A percentile compares a stretch with the other conserved stretches of the same genome.
phyloP scores from a whole-genome alignment of 108 stramenopile genomes.

The Asterionellopsis glacialis region DNA sequence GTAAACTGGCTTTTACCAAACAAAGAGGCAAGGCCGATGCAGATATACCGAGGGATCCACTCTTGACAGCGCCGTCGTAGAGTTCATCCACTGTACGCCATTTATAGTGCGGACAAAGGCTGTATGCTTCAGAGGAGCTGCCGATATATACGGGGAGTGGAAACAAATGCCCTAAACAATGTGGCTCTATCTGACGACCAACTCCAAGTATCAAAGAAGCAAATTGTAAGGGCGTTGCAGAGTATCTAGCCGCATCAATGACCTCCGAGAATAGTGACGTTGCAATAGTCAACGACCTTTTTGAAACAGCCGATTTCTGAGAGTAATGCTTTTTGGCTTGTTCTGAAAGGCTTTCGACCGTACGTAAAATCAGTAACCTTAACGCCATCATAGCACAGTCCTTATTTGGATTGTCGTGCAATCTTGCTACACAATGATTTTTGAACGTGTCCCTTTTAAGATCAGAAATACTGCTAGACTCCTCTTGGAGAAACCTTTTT shows the following conservation, averaged over 20 bases:
- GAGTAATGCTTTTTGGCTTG: background rate
- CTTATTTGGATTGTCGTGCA: background rate
- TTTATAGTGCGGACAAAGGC: background rate
- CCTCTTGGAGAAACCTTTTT: no score
- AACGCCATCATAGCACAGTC: background rate
- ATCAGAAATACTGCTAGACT: background rate
- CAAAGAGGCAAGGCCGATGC: constrained; percentile 39
- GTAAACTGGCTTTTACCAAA: constrained; percentile 22
- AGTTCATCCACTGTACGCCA: constrained; percentile 26
- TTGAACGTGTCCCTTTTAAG: background rate
- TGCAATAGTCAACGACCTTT: background rate
- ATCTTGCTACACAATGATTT: background rate
- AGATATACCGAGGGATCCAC: constrained; percentile 33
- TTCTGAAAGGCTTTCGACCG: background rate
- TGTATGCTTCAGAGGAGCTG: background rate
- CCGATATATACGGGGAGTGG: constrained; percentile 17
- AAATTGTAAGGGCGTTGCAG: constrained; percentile 6
- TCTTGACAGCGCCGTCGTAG: constrained; percentile 14
- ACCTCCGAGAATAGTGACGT: background rate
- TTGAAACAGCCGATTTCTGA: background rate
- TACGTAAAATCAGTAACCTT: background rate
- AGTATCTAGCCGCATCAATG: background rate
- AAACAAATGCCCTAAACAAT: constrained; percentile 38
- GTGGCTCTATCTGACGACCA: constrained; percentile 43
- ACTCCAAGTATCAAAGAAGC: constrained; percentile 36